A percentile compares a stretch with the other conserved stretches of the same genome.
Conservation (phyloP, 108 stramenopile genomes). For the Fragilaria radians region DNA sequence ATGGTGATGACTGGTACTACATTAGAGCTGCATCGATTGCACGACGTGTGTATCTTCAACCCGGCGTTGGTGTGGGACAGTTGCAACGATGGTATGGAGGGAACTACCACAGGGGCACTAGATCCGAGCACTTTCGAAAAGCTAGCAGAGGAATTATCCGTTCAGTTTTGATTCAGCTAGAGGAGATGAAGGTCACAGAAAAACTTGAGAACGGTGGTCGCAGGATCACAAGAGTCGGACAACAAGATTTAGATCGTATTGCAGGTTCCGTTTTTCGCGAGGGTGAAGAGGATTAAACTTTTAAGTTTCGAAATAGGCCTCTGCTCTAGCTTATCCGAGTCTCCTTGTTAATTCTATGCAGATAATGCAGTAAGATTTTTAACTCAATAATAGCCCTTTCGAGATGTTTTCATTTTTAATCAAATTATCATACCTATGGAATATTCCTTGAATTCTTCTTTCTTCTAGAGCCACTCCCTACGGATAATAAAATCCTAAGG, state of each 20-base stretch:
- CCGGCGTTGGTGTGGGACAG: slow-evolving; percentile 94
- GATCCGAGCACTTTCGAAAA: slow-evolving; percentile 92
- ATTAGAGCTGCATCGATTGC: slow-evolving; percentile 98
- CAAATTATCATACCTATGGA: too few relatives aligned
- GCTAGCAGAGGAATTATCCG: slow-evolving; percentile 94
- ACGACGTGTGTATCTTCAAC: slow-evolving; percentile 97
- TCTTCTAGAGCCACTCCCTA: too few relatives aligned
- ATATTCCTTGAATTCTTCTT: too few relatives aligned
- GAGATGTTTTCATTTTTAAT: too few relatives aligned
- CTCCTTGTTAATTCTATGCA: neutral
- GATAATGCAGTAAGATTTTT: neutral
- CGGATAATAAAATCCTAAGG: too few relatives aligned
- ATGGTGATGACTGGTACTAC: slow-evolving; percentile 99
- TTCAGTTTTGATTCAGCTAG: slow-evolving; percentile 86
- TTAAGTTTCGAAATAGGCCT: too few relatives aligned
- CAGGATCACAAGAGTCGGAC: slow-evolving; percentile 90
- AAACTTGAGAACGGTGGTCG: slow-evolving; percentile 79
- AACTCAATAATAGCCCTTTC: neutral
- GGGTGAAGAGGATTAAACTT: slow-evolving; percentile 50
- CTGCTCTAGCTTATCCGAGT: neutral
- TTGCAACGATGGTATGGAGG: slow-evolving; percentile 97
- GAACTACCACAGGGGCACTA: slow-evolving; percentile 79
- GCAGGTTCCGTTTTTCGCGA: slow-evolving; percentile 84
- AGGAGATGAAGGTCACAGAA: slow-evolving; percentile 94
- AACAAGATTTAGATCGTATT: slow-evolving; percentile 99